These are phyloP conservation scores for Geotrichum histeridarum DNA, from an alignment of 1,139 yeast genomes.

Conservation along the genomic window DNA sequence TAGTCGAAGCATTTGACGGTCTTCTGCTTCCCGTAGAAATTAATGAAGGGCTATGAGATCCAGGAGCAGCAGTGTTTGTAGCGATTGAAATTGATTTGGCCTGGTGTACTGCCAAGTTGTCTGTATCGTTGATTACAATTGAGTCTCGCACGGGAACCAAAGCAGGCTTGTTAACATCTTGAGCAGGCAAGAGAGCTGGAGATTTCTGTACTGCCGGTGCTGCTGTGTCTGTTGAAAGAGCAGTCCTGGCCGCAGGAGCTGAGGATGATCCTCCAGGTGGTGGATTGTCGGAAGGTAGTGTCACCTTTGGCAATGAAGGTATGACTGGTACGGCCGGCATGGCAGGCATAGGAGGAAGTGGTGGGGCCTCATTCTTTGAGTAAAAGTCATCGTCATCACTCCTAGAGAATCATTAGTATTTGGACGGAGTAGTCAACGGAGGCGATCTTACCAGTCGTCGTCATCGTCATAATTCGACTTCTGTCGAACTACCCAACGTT, in stretches of 20 bases:
- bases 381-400: conserved; percentile 23
- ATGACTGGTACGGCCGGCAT: conserved; percentile 26
- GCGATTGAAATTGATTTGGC: conserved; percentile 7
- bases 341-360: conserved; percentile 30
- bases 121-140: conserved; percentile 5
- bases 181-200: not conserved
- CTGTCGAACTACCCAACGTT: conserved; percentile 38
- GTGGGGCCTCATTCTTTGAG: conserved; percentile 25
- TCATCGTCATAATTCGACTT: conserved; percentile 33
- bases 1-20: not conserved
- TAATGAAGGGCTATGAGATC: conserved; percentile 9
- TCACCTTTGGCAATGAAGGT: conserved; percentile 27
- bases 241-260: not conserved
- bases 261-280: not conserved
- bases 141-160: conserved; percentile 14
- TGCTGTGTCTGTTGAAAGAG: not conserved
- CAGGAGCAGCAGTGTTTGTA: conserved; percentile 1
- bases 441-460: conserved; percentile 25
- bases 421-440: not conserved
- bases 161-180: not conserved
- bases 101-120: conserved; percentile 3
- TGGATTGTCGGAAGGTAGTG: conserved; percentile 10
- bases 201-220: not conserved
- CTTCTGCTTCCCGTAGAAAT: conserved; percentile 6
- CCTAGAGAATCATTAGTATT: conserved; percentile 1